Evolutionary conservation across 2,329 filamentous ascomycete species (phyloP).

Genomic region (Epichloe coenophiala): DNA sequence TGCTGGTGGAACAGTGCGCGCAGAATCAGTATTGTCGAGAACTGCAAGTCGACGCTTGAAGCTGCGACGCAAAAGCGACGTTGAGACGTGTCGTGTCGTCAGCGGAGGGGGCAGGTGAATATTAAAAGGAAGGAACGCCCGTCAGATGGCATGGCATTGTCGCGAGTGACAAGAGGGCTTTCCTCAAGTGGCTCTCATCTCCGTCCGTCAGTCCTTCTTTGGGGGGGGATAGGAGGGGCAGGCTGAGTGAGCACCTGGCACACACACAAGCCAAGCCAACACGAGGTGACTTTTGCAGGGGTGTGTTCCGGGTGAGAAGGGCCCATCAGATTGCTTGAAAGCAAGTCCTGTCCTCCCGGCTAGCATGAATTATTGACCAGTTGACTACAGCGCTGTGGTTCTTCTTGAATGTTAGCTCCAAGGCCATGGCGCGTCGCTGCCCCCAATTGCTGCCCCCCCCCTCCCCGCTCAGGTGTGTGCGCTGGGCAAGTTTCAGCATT

Average conservation of each 20-base stretch:
- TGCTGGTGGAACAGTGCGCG: no score
- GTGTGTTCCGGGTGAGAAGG: not conserved
- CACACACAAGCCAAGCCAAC: not conserved
- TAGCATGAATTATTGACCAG: no score
- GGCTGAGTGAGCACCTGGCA: not conserved
- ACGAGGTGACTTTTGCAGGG: not conserved
- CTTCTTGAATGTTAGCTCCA: no score
- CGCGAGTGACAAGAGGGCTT: not conserved
- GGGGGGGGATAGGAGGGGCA: no score
- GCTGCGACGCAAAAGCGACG: constrained; percentile 2
- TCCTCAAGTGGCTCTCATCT: not conserved
- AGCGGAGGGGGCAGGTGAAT: constrained; percentile 1
- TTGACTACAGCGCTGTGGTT: not conserved
- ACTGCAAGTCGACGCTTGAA: not conserved
- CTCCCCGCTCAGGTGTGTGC: no score
- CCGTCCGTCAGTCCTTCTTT: not conserved
- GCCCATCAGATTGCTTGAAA: not conserved
- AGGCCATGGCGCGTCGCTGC: no score
- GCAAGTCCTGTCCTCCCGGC: no score
- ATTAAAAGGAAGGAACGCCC: constrained; percentile 1
- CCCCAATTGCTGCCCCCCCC: no score
- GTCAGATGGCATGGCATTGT: not conserved
- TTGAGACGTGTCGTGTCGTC: constrained; percentile 1
- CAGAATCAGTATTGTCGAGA: not conserved
- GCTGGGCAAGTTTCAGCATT: not conserved